Conservation (phyloP, 345 rosid species). For the Punica granatum region DNA sequence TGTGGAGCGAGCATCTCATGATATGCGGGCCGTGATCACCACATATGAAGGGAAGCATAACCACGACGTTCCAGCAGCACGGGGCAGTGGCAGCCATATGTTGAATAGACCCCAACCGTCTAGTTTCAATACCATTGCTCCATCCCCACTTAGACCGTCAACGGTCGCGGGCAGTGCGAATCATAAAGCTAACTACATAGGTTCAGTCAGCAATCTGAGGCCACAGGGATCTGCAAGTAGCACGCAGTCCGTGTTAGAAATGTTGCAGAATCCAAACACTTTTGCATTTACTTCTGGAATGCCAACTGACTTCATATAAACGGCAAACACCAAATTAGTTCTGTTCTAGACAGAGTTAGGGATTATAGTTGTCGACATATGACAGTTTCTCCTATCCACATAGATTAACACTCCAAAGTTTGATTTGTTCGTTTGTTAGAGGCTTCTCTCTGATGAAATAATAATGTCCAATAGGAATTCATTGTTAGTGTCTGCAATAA, state of each 20-base stretch:
- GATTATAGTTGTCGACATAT: not conserved
- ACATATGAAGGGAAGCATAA: slow-evolving; percentile 96
- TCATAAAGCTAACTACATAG: not conserved
- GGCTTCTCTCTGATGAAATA: no score
- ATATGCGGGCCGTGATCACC: slow-evolving; percentile 76
- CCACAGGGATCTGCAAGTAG: slow-evolving; percentile 15
- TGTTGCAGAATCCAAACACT: slow-evolving; percentile 32
- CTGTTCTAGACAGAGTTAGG: no score
- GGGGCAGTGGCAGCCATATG: slow-evolving; percentile 56
- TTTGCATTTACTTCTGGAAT: slow-evolving; percentile 16
- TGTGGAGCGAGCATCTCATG: slow-evolving; percentile 87
- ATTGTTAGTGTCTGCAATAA: no score
- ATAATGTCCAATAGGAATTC: no score
- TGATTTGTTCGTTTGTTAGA: not conserved
- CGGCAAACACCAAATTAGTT: no score
- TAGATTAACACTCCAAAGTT: not conserved
- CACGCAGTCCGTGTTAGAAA: slow-evolving; percentile 34
- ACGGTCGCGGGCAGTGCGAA: slow-evolving; percentile 34
- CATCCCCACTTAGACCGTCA: slow-evolving; percentile 60
- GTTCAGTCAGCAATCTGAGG: not conserved
- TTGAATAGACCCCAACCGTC: slow-evolving; percentile 32
- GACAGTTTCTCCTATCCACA: not conserved
- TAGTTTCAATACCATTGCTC: slow-evolving; percentile 5
- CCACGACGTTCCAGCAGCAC: slow-evolving; percentile 89
- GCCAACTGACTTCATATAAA: not conserved